Evolutionary conservation across 2,329 filamentous ascomycete genomes (phyloP).

Genomic region (Hymenoscyphus linearis): DNA sequence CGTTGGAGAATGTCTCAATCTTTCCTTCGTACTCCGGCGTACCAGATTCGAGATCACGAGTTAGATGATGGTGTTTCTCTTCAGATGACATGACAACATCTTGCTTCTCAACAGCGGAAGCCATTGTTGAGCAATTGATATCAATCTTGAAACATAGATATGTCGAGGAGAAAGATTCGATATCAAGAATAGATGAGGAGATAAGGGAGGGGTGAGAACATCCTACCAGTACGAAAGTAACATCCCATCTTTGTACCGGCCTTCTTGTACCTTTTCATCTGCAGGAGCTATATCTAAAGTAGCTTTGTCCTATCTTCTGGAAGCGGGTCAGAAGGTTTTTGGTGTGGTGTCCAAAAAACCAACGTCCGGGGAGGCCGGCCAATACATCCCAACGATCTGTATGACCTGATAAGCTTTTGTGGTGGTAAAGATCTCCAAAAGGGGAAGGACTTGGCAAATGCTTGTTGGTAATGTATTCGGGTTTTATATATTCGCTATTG

Average conservation of each 20-base stretch:
- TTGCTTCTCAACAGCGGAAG: slow-evolving; percentile 28
- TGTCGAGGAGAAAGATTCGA: not conserved
- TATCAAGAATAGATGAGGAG: not conserved
- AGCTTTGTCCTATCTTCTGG: not conserved
- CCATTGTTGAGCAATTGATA: slow-evolving; percentile 10
- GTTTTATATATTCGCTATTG: too few relatives aligned
- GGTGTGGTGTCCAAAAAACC: not conserved
- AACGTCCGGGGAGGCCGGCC: not conserved
- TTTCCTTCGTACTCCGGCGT: slow-evolving; percentile 12
- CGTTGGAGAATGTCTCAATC: not conserved
- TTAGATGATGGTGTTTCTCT: slow-evolving; percentile 2
- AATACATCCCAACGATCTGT: not conserved
- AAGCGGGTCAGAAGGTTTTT: not conserved
- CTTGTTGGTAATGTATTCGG: not conserved
- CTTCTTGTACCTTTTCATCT: not conserved
- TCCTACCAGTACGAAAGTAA: not conserved
- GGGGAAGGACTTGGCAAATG: not conserved
- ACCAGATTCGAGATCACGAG: slow-evolving; percentile 23
- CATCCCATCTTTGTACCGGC: not conserved
- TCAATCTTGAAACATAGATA: too few relatives aligned
- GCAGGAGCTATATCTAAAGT: not conserved
- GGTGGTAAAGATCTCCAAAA: not conserved
- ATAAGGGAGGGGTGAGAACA: not conserved
- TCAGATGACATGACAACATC: slow-evolving; percentile 20
- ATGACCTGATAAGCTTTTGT: not conserved